These are phyloP conservation scores for Stramenopiles sp. DNA, from an alignment of 352 stramenopile genomes.

Conservation along the genomic window DNA sequence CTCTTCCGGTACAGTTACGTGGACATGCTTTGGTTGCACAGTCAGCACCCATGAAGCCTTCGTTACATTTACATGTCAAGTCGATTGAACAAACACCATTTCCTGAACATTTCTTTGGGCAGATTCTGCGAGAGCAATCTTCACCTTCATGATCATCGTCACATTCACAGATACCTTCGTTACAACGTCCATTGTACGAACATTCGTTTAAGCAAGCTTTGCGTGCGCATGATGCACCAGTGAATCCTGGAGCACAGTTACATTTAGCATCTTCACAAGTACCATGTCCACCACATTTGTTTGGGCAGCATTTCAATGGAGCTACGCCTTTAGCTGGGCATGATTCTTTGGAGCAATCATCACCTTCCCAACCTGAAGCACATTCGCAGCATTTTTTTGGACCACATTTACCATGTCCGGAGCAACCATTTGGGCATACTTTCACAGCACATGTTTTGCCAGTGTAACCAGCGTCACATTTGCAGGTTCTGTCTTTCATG, in stretches of 20 bases:
- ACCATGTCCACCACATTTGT: constrained; percentile 71
- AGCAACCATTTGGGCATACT: neutral
- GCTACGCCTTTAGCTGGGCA: too few relatives aligned
- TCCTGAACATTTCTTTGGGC: neutral
- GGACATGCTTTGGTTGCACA: neutral
- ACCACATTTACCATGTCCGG: neutral
- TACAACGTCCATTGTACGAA: neutral
- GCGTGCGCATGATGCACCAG: neutral
- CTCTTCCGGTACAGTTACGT: neutral
- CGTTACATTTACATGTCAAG: neutral
- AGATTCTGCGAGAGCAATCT: neutral
- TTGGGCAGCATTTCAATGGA: too few relatives aligned
- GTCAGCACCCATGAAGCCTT: neutral
- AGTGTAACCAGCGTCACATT: neutral
- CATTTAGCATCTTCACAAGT: constrained; percentile 35
- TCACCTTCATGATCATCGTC: neutral
- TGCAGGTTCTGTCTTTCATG: too few relatives aligned
- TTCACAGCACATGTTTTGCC: neutral
- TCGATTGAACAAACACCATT: neutral
- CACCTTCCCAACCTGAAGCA: neutral
- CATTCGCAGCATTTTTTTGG: too few relatives aligned
- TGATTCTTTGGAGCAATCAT: too few relatives aligned
- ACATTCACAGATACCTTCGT: neutral
- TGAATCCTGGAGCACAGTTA: neutral
- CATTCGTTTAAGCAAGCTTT: neutral